Evolutionary conservation across 2,329 filamentous ascomycete genomes (phyloP), one percentile per base, ranked within the genome.

Genomic region (Penicillium sp.): DNA sequence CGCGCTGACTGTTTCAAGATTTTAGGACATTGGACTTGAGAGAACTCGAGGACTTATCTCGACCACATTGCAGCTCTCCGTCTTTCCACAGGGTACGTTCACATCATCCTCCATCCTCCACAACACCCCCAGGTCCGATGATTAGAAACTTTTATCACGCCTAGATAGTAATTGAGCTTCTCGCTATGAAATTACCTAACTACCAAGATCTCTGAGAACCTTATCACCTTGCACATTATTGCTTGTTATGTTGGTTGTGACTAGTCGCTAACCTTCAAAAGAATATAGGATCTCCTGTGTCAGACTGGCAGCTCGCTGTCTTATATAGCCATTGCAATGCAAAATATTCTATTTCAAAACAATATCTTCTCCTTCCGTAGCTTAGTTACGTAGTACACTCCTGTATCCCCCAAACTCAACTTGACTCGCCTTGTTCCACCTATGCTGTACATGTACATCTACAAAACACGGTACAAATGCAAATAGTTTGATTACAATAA

Each of bases 151-250:
- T 71, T 77, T 75, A 80, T 70, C 70, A 68, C 76, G 80, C 81
- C 81, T 87, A 88, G 85, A 88, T 86, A 86, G 84, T 86, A 86
- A 75, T 78, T 85, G 84, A 87, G 80, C 76, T 80, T 68, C 73
- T 36, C 78, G 79, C 77, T 66, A 79, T 86, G 84, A 85, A 80
- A 77, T 80, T 78, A 70, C 70, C 72, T 79, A 73, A 80, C 81
- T 82, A 87, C 84, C 84, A 87, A 87, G 84, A 87, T 87, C 84
- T 83, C 84, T 86, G 84, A 87, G 82, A 81, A 78, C 69, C 58
- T 60, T 62, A 44, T 50, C 54, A 61, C 56, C 33, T 53, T 65
- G 39, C 45, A 50, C 39, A 57, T 43, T 55, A 60, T 55, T 60
- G 38, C 58, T 57, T 62, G 53, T 55, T 56, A 50, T 31, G 46